Conservation (phyloP, 2,329 filamentous ascomycete species). For the Arthroderma sp. region DNA sequence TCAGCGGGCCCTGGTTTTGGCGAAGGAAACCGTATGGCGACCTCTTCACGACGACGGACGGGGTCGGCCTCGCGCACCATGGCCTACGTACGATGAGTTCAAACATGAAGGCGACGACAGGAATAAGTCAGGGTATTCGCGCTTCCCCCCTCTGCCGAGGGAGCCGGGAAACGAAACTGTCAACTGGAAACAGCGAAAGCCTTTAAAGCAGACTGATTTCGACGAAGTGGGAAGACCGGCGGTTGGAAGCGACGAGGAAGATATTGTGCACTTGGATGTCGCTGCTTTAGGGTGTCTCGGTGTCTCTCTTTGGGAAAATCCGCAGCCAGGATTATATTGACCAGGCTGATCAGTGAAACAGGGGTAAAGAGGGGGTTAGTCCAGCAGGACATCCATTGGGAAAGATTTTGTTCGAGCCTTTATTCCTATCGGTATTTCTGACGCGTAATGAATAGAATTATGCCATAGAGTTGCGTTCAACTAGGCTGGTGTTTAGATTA, state of each 20-base stretch:
- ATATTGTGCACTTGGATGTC: not conserved
- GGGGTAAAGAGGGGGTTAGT: too few species aligned
- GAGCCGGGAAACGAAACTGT: conserved; percentile 20
- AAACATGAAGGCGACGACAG: conserved; percentile 21
- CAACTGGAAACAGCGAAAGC: conserved; percentile 19
- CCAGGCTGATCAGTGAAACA: too few species aligned
- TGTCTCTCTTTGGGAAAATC: too few species aligned
- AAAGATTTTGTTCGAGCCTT: too few species aligned
- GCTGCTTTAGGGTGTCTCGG: too few species aligned
- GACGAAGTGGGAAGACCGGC: conserved; percentile 13
- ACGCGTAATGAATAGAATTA: too few species aligned
- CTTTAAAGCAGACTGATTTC: conserved; percentile 13
- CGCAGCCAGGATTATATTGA: too few species aligned
- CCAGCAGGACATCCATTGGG: too few species aligned
- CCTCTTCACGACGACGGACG: conserved; percentile 4
- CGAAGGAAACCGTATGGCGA: conserved; percentile 18
- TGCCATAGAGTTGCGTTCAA: too few species aligned
- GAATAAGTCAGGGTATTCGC: conserved; percentile 17
- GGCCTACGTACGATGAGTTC: conserved; percentile 20
- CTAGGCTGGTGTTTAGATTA: too few species aligned
- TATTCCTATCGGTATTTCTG: too few species aligned
- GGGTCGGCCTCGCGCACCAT: conserved; percentile 14
- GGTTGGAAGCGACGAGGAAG: conserved; percentile 1
- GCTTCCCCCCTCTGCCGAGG: conserved; percentile 21
- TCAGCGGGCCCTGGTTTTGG: conserved; percentile 15